Conservation (phyloP, 2,329 filamentous ascomycete genomes). For the Fusarium odoratissimum region DNA sequence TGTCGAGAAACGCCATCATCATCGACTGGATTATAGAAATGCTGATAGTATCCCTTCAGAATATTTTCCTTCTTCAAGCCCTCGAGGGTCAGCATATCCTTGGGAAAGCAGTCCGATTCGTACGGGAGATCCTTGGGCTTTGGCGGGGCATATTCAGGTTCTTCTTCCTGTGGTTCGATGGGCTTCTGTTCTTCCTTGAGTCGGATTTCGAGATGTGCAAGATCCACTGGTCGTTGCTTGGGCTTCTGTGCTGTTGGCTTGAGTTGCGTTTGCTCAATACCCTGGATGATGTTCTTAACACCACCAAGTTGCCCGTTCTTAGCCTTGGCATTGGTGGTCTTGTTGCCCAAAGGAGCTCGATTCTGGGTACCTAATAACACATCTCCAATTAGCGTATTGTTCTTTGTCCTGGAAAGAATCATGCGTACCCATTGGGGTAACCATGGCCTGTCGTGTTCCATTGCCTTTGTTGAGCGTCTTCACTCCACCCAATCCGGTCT, state of each 20-base stretch:
- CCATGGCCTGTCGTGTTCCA: constrained; percentile 66
- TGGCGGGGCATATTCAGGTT: constrained; percentile 92
- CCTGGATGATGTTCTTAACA: constrained; percentile 68
- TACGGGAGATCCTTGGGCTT: constrained; percentile 74
- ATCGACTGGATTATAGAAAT: constrained; percentile 72
- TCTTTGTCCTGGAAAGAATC: neutral
- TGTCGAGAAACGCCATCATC: constrained; percentile 73
- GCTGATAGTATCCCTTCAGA: constrained; percentile 70
- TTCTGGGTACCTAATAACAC: constrained; percentile 58
- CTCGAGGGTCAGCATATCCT: constrained; percentile 66
- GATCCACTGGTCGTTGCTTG: constrained; percentile 65
- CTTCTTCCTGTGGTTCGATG: constrained; percentile 62
- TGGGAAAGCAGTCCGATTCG: constrained; percentile 75
- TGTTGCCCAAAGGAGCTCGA: constrained; percentile 88
- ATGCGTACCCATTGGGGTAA: constrained; percentile 83
- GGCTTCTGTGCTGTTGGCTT: constrained; percentile 71
- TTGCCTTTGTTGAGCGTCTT: constrained; percentile 62
- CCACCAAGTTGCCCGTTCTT: constrained; percentile 73
- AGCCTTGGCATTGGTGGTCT: constrained; percentile 95
- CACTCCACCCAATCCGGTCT: constrained; percentile 61
- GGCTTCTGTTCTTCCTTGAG: constrained; percentile 65
- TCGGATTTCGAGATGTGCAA: constrained; percentile 70
- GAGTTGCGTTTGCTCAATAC: constrained; percentile 71
- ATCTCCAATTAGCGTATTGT: constrained; percentile 17
- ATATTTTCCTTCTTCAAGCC: constrained; percentile 68